These are phyloP conservation scores for Yamadazyma songkhlaensis DNA, from an alignment of 1,139 yeast species.

Conservation along the genomic window DNA sequence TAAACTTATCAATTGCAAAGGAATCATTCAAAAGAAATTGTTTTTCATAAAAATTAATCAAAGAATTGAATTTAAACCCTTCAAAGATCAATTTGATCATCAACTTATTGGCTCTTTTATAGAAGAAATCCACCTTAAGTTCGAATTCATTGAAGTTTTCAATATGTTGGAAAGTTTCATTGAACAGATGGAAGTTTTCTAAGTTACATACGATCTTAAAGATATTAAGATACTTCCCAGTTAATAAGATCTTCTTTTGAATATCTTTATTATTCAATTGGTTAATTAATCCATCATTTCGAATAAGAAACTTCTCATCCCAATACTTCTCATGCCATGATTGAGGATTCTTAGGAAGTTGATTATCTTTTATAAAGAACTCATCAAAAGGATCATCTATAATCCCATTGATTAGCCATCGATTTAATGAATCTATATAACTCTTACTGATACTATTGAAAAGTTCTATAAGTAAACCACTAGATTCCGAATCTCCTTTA, in stretches of 20 bases:
- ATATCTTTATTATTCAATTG: conserved; percentile 57
- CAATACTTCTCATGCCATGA: conserved; percentile 66
- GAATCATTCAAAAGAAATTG: conserved; percentile 52
- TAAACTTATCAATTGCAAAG: conserved; percentile 47
- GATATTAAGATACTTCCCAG: conserved; percentile 84
- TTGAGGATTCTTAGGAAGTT: conserved; percentile 38
- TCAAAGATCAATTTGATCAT: conserved; percentile 57
- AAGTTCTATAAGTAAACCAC: conserved; percentile 48
- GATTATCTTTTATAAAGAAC: conserved; percentile 61
- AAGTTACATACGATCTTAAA: conserved; percentile 56
- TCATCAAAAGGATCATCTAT: conserved; percentile 82
- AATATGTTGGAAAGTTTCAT: conserved; percentile 27
- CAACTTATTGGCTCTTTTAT: conserved; percentile 63
- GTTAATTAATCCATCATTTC: conserved; percentile 72
- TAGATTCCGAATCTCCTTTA: conserved; percentile 66
- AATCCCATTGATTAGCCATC: conserved; percentile 76
- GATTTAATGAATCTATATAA: conserved; percentile 66
- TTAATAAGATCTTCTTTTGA: conserved; percentile 65
- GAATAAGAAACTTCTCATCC: conserved; percentile 77
- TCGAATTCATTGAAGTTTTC: conserved; percentile 55
- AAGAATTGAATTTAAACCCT: conserved; percentile 53
- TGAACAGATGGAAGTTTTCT: conserved; percentile 28
- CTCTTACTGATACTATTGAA: conserved; percentile 60
- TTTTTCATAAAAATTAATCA: conserved; percentile 49
- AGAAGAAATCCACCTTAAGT: conserved; percentile 59